Conservation (phyloP, 1,284 basidiomycete genomes). For the Ganoderma leucocontextum region DNA sequence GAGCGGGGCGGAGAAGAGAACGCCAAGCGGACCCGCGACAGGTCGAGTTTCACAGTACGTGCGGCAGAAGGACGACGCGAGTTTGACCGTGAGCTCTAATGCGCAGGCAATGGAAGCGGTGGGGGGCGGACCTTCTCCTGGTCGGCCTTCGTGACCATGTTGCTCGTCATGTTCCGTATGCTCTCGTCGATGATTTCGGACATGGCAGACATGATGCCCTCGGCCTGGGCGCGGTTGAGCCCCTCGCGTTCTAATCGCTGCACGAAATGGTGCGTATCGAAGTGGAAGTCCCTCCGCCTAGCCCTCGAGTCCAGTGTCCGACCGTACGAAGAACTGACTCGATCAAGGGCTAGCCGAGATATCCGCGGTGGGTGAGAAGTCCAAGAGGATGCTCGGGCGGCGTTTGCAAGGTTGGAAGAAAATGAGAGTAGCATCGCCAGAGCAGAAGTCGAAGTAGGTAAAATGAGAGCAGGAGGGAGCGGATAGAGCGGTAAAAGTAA, state of each 20-base stretch:
- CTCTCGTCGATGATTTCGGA: conserved; percentile 96
- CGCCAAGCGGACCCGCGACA: neutral
- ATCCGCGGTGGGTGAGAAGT: neutral
- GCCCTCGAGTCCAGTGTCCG: conserved; percentile 29
- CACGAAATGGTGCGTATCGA: conserved; percentile 95
- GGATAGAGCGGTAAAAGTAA: neutral
- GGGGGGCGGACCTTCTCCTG: conserved; percentile 82
- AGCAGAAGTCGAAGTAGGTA: neutral
- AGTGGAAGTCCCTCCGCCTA: conserved; percentile 68
- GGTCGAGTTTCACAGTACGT: conserved; percentile 6
- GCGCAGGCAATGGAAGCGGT: neutral
- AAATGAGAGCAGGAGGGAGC: neutral
- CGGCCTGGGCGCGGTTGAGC: conserved; percentile 87
- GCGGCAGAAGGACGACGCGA: neutral
- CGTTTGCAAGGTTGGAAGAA: conserved; percentile 6
- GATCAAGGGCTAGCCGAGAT: neutral
- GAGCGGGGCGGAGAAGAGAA: neutral
- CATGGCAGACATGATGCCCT: conserved; percentile 95
- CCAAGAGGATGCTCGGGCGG: conserved; percentile 8
- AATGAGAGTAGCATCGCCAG: conserved; percentile 23
- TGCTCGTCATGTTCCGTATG: conserved; percentile 91
- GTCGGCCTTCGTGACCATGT: conserved; percentile 93
- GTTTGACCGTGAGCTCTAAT: neutral
- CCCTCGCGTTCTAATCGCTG: conserved; percentile 89
- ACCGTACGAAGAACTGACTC: conserved; percentile 15